Conservation (phyloP, 257 asterid species). For the Jacaranda mimosifolia region DNA sequence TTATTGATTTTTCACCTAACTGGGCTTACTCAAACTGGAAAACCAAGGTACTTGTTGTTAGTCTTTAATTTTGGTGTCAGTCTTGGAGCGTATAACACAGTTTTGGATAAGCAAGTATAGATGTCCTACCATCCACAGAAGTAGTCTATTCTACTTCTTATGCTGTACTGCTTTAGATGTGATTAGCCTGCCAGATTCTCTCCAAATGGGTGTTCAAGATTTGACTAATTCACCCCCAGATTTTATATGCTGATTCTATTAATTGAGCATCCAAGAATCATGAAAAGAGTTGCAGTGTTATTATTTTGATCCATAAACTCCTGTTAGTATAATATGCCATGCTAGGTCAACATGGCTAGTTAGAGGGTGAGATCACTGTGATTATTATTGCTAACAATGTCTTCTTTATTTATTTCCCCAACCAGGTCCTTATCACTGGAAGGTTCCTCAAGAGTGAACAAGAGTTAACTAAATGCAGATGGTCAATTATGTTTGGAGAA, state of each 20-base stretch:
- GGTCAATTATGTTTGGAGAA: constrained; percentile 94
- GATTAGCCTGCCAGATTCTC: background rate
- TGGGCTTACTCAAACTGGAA: constrained; percentile 75
- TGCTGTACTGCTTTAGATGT: constrained; percentile 2
- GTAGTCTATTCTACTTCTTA: background rate
- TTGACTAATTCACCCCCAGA: background rate
- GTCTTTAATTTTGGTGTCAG: background rate
- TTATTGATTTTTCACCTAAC: constrained; percentile 74
- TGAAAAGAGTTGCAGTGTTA: background rate
- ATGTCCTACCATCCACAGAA: too few species aligned
- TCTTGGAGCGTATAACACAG: constrained; percentile 10
- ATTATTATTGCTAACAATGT: constrained; percentile 20
- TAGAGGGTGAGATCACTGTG: constrained; percentile 1
- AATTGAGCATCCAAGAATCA: constrained; percentile 1
- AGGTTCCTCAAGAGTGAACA: constrained; percentile 65
- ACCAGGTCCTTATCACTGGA: constrained; percentile 77
- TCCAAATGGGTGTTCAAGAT: background rate
- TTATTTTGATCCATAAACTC: background rate
- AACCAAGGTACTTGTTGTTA: constrained; percentile 62
- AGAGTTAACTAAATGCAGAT: constrained; percentile 58
- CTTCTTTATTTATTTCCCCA: constrained; percentile 26
- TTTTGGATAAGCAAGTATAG: background rate
- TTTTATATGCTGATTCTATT: background rate
- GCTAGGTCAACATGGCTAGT: constrained; percentile 28
- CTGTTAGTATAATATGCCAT: constrained; percentile 6